These are phyloP conservation scores for Entomortierella lignicola DNA, from an alignment of 192 early-diverging fungal species.

Conservation along the genomic window DNA sequence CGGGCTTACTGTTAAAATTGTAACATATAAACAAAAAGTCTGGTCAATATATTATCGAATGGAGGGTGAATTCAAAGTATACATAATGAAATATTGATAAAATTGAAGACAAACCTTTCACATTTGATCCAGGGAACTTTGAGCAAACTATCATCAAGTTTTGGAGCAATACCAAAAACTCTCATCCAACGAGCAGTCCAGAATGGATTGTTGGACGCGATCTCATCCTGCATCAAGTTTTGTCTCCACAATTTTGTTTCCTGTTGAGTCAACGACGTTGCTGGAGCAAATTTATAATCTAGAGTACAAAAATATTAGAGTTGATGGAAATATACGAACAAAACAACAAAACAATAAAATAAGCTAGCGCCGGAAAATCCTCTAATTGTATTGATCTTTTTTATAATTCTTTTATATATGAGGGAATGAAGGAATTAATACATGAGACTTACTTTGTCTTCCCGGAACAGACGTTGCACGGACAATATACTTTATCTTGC, in stretches of 20 bases:
- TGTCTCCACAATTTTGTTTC: conserved; percentile 38
- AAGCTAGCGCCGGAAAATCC: neutral
- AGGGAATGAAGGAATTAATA: too few species aligned
- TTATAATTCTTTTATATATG: too few species aligned
- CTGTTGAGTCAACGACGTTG: conserved; percentile 36
- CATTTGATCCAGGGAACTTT: conserved; percentile 54
- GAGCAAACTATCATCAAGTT: conserved; percentile 45
- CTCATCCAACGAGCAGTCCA: conserved; percentile 53
- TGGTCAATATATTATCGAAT: too few species aligned
- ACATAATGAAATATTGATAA: neutral
- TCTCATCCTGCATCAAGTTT: conserved; percentile 49
- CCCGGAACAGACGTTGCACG: conserved; percentile 41
- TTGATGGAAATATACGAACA: too few species aligned
- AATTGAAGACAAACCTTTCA: conserved; percentile 25
- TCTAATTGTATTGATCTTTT: too few species aligned
- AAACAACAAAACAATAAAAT: too few species aligned
- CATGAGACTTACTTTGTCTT: conserved; percentile 33
- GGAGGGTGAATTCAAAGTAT: neutral
- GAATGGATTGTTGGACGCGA: conserved; percentile 44
- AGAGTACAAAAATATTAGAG: neutral
- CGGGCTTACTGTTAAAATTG: conserved; percentile 1
- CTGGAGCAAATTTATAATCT: conserved; percentile 51
- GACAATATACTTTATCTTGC: conserved; percentile 47
- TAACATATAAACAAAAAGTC: too few species aligned
- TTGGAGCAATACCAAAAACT: conserved; percentile 42